These are phyloP conservation scores for Ramalina peruviana DNA, from an alignment of 495 filamentous ascomycete genomes.

Conservation along the genomic window DNA sequence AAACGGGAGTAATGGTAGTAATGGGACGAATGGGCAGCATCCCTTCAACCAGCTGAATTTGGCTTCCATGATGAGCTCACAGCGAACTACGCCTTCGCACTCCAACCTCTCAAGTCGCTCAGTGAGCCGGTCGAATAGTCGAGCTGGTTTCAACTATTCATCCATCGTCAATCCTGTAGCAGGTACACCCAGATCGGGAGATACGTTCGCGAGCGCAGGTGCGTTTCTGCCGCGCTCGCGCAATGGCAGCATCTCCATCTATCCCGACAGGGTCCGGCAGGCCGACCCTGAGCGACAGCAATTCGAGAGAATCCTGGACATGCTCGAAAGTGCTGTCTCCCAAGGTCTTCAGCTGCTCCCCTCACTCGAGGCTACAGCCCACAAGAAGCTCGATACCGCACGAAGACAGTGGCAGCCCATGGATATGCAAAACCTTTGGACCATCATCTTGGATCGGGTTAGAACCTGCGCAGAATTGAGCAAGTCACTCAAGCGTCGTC, in stretches of 20 bases:
- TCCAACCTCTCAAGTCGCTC: slow-evolving; percentile 17
- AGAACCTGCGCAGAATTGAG: slow-evolving; percentile 49
- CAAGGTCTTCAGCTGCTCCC: slow-evolving; percentile 53
- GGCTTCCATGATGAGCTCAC: slow-evolving; percentile 6
- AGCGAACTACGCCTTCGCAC: slow-evolving; percentile 10
- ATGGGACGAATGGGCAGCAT: slow-evolving; percentile 42
- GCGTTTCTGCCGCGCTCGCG: slow-evolving; percentile 16
- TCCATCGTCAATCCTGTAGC: slow-evolving; percentile 36
- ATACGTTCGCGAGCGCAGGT: slow-evolving; percentile 52
- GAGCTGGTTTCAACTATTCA: slow-evolving; percentile 30
- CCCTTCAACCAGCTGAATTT: slow-evolving; percentile 23
- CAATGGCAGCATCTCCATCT: slow-evolving; percentile 22
- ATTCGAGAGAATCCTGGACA: slow-evolving; percentile 69
- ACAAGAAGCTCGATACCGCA: slow-evolving; percentile 31
- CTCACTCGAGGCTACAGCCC: slow-evolving; percentile 47
- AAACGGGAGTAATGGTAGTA: slow-evolving; percentile 41
- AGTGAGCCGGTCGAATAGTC: slow-evolving; percentile 35
- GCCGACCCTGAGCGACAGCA: slow-evolving; percentile 8
- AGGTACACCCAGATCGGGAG: slow-evolving; percentile 60
- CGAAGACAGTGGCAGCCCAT: slow-evolving; percentile 32
- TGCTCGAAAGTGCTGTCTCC: slow-evolving; percentile 52
- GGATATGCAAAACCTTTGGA: slow-evolving; percentile 51
- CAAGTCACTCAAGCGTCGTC: slow-evolving; percentile 49
- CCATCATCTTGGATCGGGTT: slow-evolving; percentile 50
- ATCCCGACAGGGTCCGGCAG: slow-evolving; percentile 6